Evolutionary conservation across 2,329 filamentous ascomycete species (phyloP), one percentile per base, ranked within the genome.

Genomic region (Verticillium klebahnii): DNA sequence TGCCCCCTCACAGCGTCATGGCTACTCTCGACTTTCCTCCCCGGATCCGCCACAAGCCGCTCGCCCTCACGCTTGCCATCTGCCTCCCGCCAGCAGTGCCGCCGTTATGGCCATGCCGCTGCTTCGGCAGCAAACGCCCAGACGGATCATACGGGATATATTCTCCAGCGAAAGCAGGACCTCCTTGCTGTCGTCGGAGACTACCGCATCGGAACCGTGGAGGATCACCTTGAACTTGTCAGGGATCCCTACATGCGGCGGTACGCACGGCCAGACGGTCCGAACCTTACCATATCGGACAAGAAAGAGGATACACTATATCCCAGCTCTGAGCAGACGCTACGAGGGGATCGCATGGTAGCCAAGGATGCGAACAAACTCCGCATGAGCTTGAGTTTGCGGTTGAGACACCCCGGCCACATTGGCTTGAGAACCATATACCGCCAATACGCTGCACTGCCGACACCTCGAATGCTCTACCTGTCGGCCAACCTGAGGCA

Each of bases 401-500:
- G 77, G 60, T 70, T 82, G 17, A 75, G 75, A 63, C 80, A 75
- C 56, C 82, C 77, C 25, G 72, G 70, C 59, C 72, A 70, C 58
- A 68, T 75, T 55, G 71, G 75, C 23, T 74, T 81, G 56, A 79
- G 79, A 36, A 67, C 69, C 1, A 77, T 87, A 63, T 84, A 82
- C 67, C 73, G 78, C 2, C 65, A 80, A 2, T 87, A 87, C 70
- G 69, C 74, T 31, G 70, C 74, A 39, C 68, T 87, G 9, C 83
- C 84, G 0, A 78, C 84, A 61, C 82, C 80, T 5, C 78, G 82
- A 45, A 82, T 85, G 76, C 69, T 80, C 4, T 74, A 82, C 59
- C 70, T 88, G 2, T 76, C 77, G 9, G 76, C 78, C 63, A 70
- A 74, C 14, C 76, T 86, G 57, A 84, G 93, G 19, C 86, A 87